Percentiles rank a stretch among this genome's conserved stretches.
Evolutionary conservation across 2,329 filamentous ascomycete species (phyloP).

Genomic region (Fusarium heterosporum): DNA sequence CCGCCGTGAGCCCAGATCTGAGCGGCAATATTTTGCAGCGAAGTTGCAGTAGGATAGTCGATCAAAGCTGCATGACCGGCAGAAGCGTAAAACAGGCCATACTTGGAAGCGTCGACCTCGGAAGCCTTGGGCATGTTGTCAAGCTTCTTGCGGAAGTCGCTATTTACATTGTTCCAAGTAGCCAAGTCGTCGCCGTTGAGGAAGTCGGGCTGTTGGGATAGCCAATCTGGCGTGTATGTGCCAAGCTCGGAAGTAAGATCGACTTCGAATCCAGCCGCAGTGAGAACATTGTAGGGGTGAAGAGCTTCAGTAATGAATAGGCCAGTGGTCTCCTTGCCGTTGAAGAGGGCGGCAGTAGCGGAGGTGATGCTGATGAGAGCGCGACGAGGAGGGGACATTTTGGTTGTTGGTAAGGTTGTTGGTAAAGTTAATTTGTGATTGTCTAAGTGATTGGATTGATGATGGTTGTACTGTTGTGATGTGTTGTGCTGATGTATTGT

Average conservation of each 20-base stretch:
- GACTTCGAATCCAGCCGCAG: slow-evolving; percentile 12
- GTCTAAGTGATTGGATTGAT: not conserved
- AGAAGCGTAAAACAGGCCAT: slow-evolving; percentile 38
- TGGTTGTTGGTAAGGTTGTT: not conserved
- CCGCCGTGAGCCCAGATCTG: slow-evolving; percentile 12
- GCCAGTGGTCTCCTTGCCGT: slow-evolving; percentile 19
- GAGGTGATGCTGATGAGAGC: slow-evolving; percentile 30
- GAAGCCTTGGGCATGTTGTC: slow-evolving; percentile 55
- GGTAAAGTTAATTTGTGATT: too few relatives aligned
- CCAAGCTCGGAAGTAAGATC: slow-evolving; percentile 20
- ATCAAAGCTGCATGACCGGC: slow-evolving; percentile 23
- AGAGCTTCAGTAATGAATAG: slow-evolving; percentile 14
- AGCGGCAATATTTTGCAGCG: slow-evolving; percentile 12
- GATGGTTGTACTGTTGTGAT: not conserved
- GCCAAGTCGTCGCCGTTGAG: slow-evolving; percentile 17
- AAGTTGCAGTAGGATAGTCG: slow-evolving; percentile 16
- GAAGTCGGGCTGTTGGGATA: slow-evolving; percentile 21
- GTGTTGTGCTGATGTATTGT: not conserved
- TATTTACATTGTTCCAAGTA: slow-evolving; percentile 54
- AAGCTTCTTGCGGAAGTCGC: slow-evolving; percentile 59
- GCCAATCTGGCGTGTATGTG: slow-evolving; percentile 15
- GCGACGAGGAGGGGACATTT: slow-evolving; percentile 20
- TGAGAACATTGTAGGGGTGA: slow-evolving; percentile 18
- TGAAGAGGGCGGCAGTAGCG: slow-evolving; percentile 19
- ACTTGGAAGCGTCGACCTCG: slow-evolving; percentile 42